These are phyloP conservation scores for Agaricus sinodeliciosus DNA, from an alignment of 768 basidiomycete species.

Conservation along the genomic window DNA sequence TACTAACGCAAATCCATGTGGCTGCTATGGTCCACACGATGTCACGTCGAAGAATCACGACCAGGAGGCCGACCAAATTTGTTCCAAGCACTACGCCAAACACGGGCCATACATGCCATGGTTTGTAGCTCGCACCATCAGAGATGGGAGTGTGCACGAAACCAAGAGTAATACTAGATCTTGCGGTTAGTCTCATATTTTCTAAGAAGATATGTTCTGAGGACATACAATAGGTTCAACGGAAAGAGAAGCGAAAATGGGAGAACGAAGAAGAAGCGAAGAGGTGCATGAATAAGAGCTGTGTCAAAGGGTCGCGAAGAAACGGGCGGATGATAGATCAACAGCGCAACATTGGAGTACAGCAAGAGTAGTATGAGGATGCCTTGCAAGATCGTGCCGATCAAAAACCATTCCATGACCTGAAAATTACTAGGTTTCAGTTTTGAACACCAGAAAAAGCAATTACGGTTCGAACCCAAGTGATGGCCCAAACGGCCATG, in stretches of 20 bases:
- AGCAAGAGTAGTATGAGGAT: slow-evolving; percentile 63
- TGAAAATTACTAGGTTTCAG: slow-evolving; percentile 17
- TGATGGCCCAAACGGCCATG: slow-evolving; percentile 74
- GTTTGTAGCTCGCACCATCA: slow-evolving; percentile 46
- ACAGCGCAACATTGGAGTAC: slow-evolving; percentile 73
- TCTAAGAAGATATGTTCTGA: too few species aligned
- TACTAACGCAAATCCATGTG: slow-evolving; percentile 63
- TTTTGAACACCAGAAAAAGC: background rate
- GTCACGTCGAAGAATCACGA: slow-evolving; percentile 53
- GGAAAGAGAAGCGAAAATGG: slow-evolving; percentile 54
- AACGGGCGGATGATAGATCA: slow-evolving; percentile 64
- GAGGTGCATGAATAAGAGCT: slow-evolving; percentile 81
- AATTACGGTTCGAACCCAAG: slow-evolving; percentile 47
- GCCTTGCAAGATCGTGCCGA: slow-evolving; percentile 68
- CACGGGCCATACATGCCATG: slow-evolving; percentile 63
- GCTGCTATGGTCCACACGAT: slow-evolving; percentile 73
- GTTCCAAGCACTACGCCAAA: slow-evolving; percentile 61
- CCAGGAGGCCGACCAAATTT: slow-evolving; percentile 51
- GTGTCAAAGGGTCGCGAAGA: slow-evolving; percentile 63
- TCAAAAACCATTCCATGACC: slow-evolving; percentile 72
- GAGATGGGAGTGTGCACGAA: slow-evolving; percentile 45
- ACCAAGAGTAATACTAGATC: slow-evolving; percentile 59
- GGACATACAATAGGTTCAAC: slow-evolving; percentile 48
- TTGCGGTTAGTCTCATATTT: background rate
- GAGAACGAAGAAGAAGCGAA: slow-evolving; percentile 61